Percentiles rank a stretch among this genome's conserved stretches.
phyloP scores from a whole-genome alignment of 805 yeast genomes.

The Sugiyamaella americana region DNA sequence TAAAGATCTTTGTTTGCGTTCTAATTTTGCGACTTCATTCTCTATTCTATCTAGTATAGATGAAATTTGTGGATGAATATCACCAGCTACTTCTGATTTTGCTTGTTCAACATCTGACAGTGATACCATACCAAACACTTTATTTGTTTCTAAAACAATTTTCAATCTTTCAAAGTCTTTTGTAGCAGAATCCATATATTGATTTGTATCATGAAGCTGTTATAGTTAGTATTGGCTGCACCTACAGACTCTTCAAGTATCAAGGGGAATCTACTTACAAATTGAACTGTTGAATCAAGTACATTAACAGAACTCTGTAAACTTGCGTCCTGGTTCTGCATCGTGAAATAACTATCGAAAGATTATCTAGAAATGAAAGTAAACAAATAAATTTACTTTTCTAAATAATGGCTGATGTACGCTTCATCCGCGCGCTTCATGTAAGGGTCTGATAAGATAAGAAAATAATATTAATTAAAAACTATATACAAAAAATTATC shows the following conservation, averaged over 20 bases:
- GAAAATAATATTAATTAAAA: not conserved
- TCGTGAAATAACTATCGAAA: too few species aligned
- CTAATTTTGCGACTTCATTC: constrained; percentile 21
- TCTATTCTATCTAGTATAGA: constrained; percentile 23
- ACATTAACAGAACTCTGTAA: not conserved
- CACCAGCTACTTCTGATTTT: constrained; percentile 21
- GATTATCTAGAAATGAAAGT: too few species aligned
- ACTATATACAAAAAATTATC: constrained; percentile 6
- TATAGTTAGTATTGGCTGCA: too few species aligned
- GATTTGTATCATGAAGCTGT: constrained; percentile 8
- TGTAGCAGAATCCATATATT: constrained; percentile 10
- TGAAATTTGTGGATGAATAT: constrained; percentile 27
- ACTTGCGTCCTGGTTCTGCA: not conserved
- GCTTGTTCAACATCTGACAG: constrained; percentile 23
- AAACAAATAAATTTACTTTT: too few species aligned
- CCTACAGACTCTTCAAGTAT: too few species aligned
- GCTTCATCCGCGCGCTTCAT: too few species aligned
- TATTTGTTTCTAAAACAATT: constrained; percentile 19
- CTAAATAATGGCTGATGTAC: too few species aligned
- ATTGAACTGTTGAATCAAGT: not conserved
- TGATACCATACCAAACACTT: constrained; percentile 28
- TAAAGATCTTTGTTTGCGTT: constrained; percentile 23
- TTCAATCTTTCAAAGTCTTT: constrained; percentile 22
- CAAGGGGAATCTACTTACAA: too few species aligned
- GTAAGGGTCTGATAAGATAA: too few species aligned